These are phyloP conservation scores for Debaryomyces nepalensis DNA, from an alignment of 1,139 yeast species.

Conservation along the genomic window DNA sequence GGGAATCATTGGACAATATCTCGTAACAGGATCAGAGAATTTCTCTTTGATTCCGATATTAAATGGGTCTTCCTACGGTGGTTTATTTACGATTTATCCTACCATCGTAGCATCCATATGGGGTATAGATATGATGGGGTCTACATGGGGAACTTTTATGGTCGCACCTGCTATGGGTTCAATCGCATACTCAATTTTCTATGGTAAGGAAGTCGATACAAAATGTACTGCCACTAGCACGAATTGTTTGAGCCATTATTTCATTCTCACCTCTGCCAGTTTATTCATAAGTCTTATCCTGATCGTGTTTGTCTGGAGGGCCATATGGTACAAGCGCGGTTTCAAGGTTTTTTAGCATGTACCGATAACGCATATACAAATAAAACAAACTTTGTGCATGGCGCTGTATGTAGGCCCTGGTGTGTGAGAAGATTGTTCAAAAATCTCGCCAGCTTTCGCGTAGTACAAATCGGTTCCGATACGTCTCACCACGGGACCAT, in stretches of 20 bases:
- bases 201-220: conserved; percentile 68
- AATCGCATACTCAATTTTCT: conserved; percentile 67
- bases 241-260: conserved; percentile 33
- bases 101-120: conserved; percentile 80
- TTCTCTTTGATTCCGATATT: conserved; percentile 45
- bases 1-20: conserved; percentile 50
- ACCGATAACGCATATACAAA: background rate
- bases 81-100: conserved; percentile 83
- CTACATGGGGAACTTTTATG: conserved; percentile 92
- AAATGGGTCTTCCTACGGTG: conserved; percentile 80
- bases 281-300: conserved; percentile 36
- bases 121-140: conserved; percentile 90
- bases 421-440: no score
- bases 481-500: no score
- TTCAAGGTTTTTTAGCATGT: conserved; percentile 23
- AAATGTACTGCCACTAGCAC: conserved; percentile 24
- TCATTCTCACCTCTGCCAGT: conserved; percentile 37
- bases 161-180: conserved; percentile 92
- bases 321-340: conserved; percentile 40
- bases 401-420: background rate
- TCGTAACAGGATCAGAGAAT: conserved; percentile 8
- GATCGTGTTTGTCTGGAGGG: conserved; percentile 39
- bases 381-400: background rate
- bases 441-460: conserved; percentile 1
- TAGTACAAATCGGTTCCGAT: background rate